Base-by-base conservation (phyloP, 352 stramenopile genomes). In the Aphanomyces cochlioides region DNA sequence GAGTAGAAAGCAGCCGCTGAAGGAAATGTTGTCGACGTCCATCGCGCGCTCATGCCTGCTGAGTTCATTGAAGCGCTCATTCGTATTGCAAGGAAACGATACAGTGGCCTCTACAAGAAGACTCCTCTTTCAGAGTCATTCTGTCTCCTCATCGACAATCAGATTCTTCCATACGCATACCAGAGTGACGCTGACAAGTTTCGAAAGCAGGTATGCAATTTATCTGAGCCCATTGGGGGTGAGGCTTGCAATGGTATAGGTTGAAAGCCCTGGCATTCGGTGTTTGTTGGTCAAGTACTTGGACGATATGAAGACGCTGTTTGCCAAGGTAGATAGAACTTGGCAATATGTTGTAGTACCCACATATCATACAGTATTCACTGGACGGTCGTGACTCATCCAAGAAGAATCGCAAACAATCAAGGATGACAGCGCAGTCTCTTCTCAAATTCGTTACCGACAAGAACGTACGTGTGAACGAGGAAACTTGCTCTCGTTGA, bases 31-130 rank as follows among this genome's bases (percentile, higher is more conserved):
- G 47, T 70, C 15, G 64, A 70, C 3, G 38, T 70, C 64, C 74
- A 88, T 38, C 82, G 83, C 1, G 74, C 69, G 2, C 43, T 93
- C 7, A 74, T 81, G 38, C 85, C 85, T 0, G 47, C 77, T 4
- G 85, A 91, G 63, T 93, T 87, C 47, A 70, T 93, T 19, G 85
- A 93, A 78, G 78, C 61, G 21, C 75, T 93, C 2, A 69, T 93
- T 37, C 85, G 83, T 48, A 68, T 80, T 0, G 79, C 79, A 0
- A 75, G 85, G 47, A 81, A 83, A 59, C 90, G 90, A 66, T 91
- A 91, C 40, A 70, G 54, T 40, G 64, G 64, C n/a, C 12, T 41
- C 40, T 70, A 69, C 63, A 70, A 70, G 15, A 70, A 54, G 34
- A 70, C 64, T 59, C 85, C 85, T 12, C 69, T 92, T 6, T 92